These are phyloP conservation scores for Xylaria multiplex DNA, from an alignment of 2,329 filamentous ascomycete genomes.

Conservation along the genomic window DNA sequence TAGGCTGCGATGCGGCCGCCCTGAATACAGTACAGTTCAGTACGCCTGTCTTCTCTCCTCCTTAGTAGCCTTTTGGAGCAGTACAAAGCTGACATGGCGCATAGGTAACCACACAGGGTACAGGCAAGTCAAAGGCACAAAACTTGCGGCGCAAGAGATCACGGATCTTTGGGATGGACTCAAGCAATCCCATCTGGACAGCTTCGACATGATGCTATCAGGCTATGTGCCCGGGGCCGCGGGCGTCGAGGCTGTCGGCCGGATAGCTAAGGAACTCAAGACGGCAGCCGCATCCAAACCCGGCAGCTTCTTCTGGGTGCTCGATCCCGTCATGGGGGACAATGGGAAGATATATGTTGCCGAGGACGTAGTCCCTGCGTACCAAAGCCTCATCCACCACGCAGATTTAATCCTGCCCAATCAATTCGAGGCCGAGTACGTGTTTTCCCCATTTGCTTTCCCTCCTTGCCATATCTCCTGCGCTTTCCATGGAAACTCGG, in stretches of 20 bases:
- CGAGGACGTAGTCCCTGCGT: constrained; percentile 89
- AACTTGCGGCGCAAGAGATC: constrained; percentile 83
- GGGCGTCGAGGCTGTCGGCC: constrained; percentile 83
- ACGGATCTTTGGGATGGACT: constrained; percentile 85
- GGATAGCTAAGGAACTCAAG: constrained; percentile 83
- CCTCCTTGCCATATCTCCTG: not conserved
- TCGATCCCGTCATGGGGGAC: constrained; percentile 99
- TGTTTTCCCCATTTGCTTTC: constrained; percentile 33
- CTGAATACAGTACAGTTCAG: constrained; percentile 98
- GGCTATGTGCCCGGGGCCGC: constrained; percentile 93
- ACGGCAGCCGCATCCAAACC: constrained; percentile 67
- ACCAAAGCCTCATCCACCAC: constrained; percentile 79
- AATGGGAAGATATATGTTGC: constrained; percentile 92
- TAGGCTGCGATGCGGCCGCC: constrained; percentile 93
- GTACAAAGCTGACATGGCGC: constrained; percentile 26
- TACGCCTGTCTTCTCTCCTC: constrained; percentile 57
- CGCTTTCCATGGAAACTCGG: not conserved
- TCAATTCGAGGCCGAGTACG: constrained; percentile 95
- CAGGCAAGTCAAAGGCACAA: constrained; percentile 85
- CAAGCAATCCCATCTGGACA: constrained; percentile 81
- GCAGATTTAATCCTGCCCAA: constrained; percentile 95
- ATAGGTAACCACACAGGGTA: constrained; percentile 96
- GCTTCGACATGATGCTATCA: constrained; percentile 94
- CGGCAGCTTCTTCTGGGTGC: constrained; percentile 92
- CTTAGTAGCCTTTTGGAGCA: constrained; percentile 1